phyloP scores from a whole-genome alignment of 306 rosid species.

The Citrullus colocynthis region DNA sequence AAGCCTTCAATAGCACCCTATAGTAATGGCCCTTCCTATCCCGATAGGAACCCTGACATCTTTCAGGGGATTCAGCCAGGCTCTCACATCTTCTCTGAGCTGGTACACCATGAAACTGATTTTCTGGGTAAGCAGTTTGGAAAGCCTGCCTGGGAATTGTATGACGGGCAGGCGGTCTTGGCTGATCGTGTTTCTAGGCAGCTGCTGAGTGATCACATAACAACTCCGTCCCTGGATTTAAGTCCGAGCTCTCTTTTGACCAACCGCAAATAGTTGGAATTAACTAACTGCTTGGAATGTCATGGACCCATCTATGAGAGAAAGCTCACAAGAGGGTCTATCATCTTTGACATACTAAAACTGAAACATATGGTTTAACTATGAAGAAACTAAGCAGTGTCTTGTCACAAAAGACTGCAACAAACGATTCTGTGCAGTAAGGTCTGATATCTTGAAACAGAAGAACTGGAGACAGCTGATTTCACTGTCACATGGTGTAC shows the following conservation, averaged over 20 bases:
- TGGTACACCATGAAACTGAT: constrained; percentile 43
- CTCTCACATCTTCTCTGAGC: constrained; percentile 51
- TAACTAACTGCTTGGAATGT: constrained; percentile 7
- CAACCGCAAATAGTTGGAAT: constrained; percentile 12
- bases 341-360: not conserved
- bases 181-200: constrained; percentile 86
- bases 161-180: constrained; percentile 75
- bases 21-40: constrained; percentile 34
- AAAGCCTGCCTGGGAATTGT: constrained; percentile 35
- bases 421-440: not conserved
- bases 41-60: constrained; percentile 53
- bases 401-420: not conserved
- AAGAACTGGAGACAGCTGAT: not conserved
- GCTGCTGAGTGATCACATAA: constrained; percentile 60
- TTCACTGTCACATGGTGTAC: not conserved
- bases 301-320: constrained; percentile 4
- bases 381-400: not conserved
- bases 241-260: constrained; percentile 31
- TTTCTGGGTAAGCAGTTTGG: constrained; percentile 38
- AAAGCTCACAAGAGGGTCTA: not conserved
- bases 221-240: constrained; percentile 54
- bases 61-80: constrained; percentile 74
- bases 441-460: not conserved
- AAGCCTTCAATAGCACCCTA: constrained; percentile 42
- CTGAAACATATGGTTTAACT: not conserved